phyloP scores from a whole-genome alignment of 345 rosid genomes.

The Lepidium africanum region DNA sequence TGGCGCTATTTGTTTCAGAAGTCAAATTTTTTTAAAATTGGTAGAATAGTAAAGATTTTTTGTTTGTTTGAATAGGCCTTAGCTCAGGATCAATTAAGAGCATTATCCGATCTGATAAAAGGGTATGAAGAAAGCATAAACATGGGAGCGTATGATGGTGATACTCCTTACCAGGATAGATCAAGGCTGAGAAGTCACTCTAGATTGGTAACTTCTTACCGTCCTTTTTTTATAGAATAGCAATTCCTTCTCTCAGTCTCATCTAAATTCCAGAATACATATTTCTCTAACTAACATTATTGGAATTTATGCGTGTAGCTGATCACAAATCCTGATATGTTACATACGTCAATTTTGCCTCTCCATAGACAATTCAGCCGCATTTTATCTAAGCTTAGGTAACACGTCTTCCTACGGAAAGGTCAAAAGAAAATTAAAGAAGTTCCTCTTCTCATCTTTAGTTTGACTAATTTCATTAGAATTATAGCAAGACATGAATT shows the following conservation, averaged over 20 bases:
- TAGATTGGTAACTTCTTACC: conserved; percentile 59
- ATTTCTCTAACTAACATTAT: neutral
- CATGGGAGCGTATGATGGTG: conserved; percentile 92
- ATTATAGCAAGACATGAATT: neutral
- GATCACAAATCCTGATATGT: conserved; percentile 98
- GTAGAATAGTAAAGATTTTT: neutral
- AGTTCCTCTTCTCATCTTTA: neutral
- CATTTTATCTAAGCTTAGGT: conserved; percentile 81
- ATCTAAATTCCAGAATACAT: conserved; percentile 6
- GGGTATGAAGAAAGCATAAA: conserved; percentile 41
- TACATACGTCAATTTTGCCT: conserved; percentile 83
- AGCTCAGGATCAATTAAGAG: conserved; percentile 93
- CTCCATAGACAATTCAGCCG: conserved; percentile 65
- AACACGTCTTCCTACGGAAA: conserved; percentile 10
- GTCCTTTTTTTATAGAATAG: conserved; percentile 9
- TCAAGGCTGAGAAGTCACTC: conserved; percentile 57
- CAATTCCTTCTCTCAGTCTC: conserved; percentile 8
- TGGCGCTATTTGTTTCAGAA: neutral
- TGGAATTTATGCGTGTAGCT: conserved; percentile 44
- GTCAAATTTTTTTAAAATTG: neutral
- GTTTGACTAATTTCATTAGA: neutral
- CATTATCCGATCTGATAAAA: conserved; percentile 43
- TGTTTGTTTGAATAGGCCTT: conserved; percentile 59
- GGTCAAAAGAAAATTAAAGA: neutral
- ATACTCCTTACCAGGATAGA: conserved; percentile 64